These are phyloP conservation scores for Aspergillus chevalieri DNA, from an alignment of 2,329 filamentous ascomycete genomes.

Conservation along the genomic window DNA sequence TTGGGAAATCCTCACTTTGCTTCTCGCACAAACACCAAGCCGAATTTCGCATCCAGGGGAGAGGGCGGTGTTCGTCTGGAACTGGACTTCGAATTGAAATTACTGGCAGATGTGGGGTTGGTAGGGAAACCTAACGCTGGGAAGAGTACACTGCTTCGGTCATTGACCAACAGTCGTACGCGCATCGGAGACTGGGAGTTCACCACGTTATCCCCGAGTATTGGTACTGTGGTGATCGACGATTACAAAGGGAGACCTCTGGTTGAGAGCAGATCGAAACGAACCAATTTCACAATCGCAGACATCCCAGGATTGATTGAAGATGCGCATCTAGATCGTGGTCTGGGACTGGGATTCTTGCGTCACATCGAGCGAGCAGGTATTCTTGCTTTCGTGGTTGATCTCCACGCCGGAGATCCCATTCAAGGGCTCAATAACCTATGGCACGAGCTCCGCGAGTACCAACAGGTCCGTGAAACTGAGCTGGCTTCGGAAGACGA, in stretches of 20 bases:
- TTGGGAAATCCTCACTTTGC: slow-evolving; percentile 91
- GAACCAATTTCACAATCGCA: slow-evolving; percentile 83
- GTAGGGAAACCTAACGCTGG: slow-evolving; percentile 94
- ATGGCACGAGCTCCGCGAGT: slow-evolving; percentile 86
- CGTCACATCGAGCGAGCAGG: slow-evolving; percentile 91
- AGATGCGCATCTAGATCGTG: slow-evolving; percentile 85
- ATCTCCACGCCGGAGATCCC: slow-evolving; percentile 73
- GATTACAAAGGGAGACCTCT: slow-evolving; percentile 70
- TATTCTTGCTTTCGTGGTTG: slow-evolving; percentile 88
- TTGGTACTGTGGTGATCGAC: slow-evolving; percentile 91
- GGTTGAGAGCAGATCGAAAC: slow-evolving; percentile 48
- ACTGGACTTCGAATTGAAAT: slow-evolving; percentile 84
- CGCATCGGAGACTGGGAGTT: slow-evolving; percentile 94
- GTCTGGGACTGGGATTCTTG: slow-evolving; percentile 84
- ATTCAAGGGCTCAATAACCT: slow-evolving; percentile 71
- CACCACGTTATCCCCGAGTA: slow-evolving; percentile 89
- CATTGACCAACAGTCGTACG: slow-evolving; percentile 80
- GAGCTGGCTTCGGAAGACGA: slow-evolving; percentile 61
- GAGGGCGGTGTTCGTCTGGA: slow-evolving; percentile 71
- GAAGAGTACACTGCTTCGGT: slow-evolving; percentile 84
- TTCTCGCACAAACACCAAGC: slow-evolving; percentile 65
- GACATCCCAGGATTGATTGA: slow-evolving; percentile 93
- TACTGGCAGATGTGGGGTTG: slow-evolving; percentile 88
- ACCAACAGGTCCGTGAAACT: slow-evolving; percentile 72
- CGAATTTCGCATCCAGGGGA: slow-evolving; percentile 83